Evolutionary conservation across 352 stramenopile genomes (phyloP), one percentile per base, ranked within the genome.

Genomic region (Globisporangium ultimum): DNA sequence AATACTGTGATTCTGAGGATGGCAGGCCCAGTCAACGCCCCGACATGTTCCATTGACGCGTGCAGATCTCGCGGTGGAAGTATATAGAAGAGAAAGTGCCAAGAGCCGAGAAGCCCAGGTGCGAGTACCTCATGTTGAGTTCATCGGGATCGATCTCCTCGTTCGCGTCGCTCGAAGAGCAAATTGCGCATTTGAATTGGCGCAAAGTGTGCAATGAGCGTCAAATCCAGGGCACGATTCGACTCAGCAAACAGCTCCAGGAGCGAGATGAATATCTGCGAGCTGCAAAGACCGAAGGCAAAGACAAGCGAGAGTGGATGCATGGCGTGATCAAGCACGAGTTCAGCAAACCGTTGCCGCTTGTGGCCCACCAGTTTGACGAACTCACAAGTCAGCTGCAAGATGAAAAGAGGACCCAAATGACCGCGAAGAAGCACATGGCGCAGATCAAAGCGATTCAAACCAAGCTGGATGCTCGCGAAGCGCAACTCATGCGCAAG

Each of bases 171-270:
- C 67, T 89, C 9, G 78, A 89, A 60, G 79, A 88, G 41, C 78
- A 76, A 13, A 73, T 91, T 21, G 77, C 77, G 24, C 72, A 91
- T 59, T 50, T 89, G 43, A 76, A 88, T 48, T 91, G 81, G 79
- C 71, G 82, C 50, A 88, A 88, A 59, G 61, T 79, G 32, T 89
- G 82, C 64, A 88, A 89, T 45, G 76, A 88, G 61, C 77, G 72
- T 9, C 55, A 91, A 64, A 88, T 88, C 55, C 77, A 88, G 60
- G 72, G 76, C 50, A 82, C 81, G 1, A 49, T 88, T 42, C 72
- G 71, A 0, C 55, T 68, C 3, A 87, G 67, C 53, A 87, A 89
- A 61, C 77, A 91, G 40, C 58, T 88, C 1, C 73, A 87, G 42
- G 75, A 87, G 34, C 68, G 74, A 17, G 81, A 91, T 47, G 71